Evolutionary conservation across 148 eudicot genomes (phyloP), one percentile per base, ranked within the genome.

Genomic region (Nyssa sinensis): DNA sequence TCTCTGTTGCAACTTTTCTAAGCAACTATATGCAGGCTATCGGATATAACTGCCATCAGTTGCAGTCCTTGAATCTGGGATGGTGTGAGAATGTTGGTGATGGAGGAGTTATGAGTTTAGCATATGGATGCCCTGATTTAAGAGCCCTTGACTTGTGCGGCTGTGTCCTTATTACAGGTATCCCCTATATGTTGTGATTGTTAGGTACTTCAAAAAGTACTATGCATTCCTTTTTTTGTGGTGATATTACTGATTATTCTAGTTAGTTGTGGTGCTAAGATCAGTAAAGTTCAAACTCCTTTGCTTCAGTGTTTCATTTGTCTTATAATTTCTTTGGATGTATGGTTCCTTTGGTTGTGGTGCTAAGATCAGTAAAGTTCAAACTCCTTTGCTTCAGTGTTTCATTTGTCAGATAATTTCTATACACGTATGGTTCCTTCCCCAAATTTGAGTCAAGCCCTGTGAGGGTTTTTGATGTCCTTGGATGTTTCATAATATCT

Each of bases 31-130:
- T 81, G 84, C 84, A 95, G 98, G 93, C 93, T 7, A 90, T 95
- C 77, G 97, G 86, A n/a, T 83, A 86, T 71, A 90, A 95, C 73
- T 95, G 99, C 77, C 65, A 77, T 58, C 91, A 86, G 75, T 66
- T 95, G 77, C 91, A 92, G 85, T 81, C 81, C 34, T 77, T 95
- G 23, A 95, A 86, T 80, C 83, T 95, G 60, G 97, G 99, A 28
- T 95, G 99, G 99, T 95, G 99, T 73, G 99, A 92, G 68, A 84
- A 87, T 28, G 91, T 95, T 51, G 84, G 96, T 7, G 99, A 95
- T 83, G 63, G 73, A 13, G 99, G 99, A 37, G 94, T 95, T 10
- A 92, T 84, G 75, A 90, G 99, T 75, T 84, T 95, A 47, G 97
- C 96, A 4, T 87, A 90, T 85, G 94, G 96, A 31, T 95, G 99